Conservation (phyloP, 768 basidiomycete species). For the Amanita inopinata region DNA sequence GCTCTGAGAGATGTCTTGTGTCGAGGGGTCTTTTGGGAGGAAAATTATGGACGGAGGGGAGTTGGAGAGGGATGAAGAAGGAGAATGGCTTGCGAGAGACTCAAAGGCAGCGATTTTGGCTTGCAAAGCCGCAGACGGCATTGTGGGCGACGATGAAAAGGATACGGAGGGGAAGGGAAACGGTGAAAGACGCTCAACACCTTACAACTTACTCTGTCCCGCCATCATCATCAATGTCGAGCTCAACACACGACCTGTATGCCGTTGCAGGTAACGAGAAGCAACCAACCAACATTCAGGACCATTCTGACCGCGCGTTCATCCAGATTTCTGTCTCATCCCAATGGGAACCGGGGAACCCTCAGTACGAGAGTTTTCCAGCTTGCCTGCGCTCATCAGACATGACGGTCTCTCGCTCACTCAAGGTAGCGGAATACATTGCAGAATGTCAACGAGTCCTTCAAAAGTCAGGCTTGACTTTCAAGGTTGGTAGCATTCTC, state of each 20-base stretch:
- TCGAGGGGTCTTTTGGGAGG: constrained; percentile 8
- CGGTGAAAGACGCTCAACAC: neutral
- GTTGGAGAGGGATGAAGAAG: constrained; percentile 16
- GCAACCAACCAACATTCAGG: neutral
- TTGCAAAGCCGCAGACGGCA: constrained; percentile 41
- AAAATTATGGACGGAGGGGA: constrained; percentile 12
- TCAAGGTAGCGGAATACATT: constrained; percentile 65
- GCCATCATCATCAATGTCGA: constrained; percentile 14
- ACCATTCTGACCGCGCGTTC: constrained; percentile 6
- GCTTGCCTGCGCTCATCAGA: neutral
- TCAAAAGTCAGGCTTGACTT: constrained; percentile 73
- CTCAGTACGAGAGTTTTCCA: constrained; percentile 37
- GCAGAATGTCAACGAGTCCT: constrained; percentile 80
- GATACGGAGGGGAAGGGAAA: neutral
- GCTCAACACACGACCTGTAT: constrained; percentile 42
- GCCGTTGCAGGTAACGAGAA: constrained; percentile 56
- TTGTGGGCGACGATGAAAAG: constrained; percentile 11
- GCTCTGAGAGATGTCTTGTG: constrained; percentile 12
- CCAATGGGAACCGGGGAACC: constrained; percentile 73
- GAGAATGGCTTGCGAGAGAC: constrained; percentile 26
- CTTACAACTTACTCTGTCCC: constrained; percentile 8
- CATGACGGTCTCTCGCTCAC: constrained; percentile 6
- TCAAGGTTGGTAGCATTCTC: constrained; percentile 40
- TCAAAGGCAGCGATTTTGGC: constrained; percentile 60
- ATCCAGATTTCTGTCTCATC: constrained; percentile 77